Conservation (phyloP, 495 filamentous ascomycete genomes). For the Aspergillus mulundensis region DNA sequence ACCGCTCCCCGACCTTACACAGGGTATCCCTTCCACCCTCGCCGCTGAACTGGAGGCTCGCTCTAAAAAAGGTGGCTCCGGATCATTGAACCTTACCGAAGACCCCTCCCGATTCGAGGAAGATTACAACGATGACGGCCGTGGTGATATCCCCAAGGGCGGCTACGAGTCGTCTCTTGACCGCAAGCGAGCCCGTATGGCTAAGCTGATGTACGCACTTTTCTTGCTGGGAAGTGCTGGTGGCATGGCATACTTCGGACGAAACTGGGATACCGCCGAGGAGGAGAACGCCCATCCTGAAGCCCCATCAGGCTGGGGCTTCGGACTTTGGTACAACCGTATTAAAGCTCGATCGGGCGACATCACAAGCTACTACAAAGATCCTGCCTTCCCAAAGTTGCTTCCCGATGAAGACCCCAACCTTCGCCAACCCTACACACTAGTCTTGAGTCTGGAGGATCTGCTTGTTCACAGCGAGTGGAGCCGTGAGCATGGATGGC, state of each 20-base stretch:
- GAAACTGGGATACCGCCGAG: slow-evolving; percentile 79
- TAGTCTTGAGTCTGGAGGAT: slow-evolving; percentile 90
- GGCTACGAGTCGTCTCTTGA: slow-evolving; percentile 90
- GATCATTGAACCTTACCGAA: slow-evolving; percentile 55
- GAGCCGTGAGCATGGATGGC: slow-evolving; percentile 91
- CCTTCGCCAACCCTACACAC: slow-evolving; percentile 82
- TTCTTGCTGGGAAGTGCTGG: slow-evolving; percentile 47
- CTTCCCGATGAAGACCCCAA: slow-evolving; percentile 82
- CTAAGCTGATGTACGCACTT: slow-evolving; percentile 60
- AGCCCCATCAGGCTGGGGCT: slow-evolving; percentile 68
- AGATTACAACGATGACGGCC: slow-evolving; percentile 45
- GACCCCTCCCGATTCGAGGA: slow-evolving; percentile 48
- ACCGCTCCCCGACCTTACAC: slow-evolving; percentile 80
- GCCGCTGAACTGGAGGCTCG: slow-evolving; percentile 62
- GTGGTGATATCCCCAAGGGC: slow-evolving; percentile 66
- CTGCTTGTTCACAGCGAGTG: slow-evolving; percentile 91
- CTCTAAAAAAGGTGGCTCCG: slow-evolving; percentile 38
- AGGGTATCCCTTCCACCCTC: slow-evolving; percentile 87
- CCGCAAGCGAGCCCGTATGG: slow-evolving; percentile 65
- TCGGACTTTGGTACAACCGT: slow-evolving; percentile 72
- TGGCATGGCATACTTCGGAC: slow-evolving; percentile 66
- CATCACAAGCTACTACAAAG: slow-evolving; percentile 85
- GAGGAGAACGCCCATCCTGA: slow-evolving; percentile 61
- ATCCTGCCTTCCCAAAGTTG: slow-evolving; percentile 91
- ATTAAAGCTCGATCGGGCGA: slow-evolving; percentile 67